These are phyloP conservation scores for Penicillium corylophilum DNA, from an alignment of 2,329 filamentous ascomycete species.

Conservation along the genomic window DNA sequence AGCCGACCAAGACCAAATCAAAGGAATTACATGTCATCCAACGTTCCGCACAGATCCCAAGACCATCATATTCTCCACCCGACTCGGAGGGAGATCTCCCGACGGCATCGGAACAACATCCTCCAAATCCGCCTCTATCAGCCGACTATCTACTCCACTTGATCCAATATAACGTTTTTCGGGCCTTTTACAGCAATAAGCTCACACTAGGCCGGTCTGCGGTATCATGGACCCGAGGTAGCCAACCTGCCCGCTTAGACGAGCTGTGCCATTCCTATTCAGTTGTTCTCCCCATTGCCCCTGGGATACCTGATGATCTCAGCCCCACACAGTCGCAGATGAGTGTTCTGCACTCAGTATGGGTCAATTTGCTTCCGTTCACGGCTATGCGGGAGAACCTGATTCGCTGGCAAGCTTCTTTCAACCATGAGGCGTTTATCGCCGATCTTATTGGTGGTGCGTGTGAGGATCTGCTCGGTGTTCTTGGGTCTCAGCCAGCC, in stretches of 20 bases:
- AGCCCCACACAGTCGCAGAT: conserved; percentile 16
- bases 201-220: conserved; percentile 13
- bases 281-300: conserved; percentile 3
- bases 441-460: conserved; percentile 12
- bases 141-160: conserved; percentile 26
- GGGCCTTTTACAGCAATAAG: conserved; percentile 23
- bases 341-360: conserved; percentile 14
- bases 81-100: background rate
- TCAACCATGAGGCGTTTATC: conserved; percentile 13
- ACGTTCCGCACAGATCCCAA: background rate
- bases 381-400: conserved; percentile 20
- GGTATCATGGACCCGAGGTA: conserved; percentile 1
- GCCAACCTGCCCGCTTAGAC: background rate
- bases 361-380: conserved; percentile 21
- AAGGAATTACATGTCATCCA: background rate
- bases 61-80: too few relatives aligned
- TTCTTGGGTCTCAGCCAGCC: background rate
- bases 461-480: background rate
- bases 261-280: conserved; percentile 2
- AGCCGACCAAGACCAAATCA: background rate
- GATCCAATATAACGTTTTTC: conserved; percentile 29
- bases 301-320: conserved; percentile 10
- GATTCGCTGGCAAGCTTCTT: conserved; percentile 11
- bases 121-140: conserved; percentile 1
- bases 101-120: background rate